A percentile compares a stretch with the other conserved stretches of the same genome.
These are phyloP conservation scores for Podila minutissima DNA, from an alignment of 192 early-diverging fungal species.

Conservation along the genomic window DNA sequence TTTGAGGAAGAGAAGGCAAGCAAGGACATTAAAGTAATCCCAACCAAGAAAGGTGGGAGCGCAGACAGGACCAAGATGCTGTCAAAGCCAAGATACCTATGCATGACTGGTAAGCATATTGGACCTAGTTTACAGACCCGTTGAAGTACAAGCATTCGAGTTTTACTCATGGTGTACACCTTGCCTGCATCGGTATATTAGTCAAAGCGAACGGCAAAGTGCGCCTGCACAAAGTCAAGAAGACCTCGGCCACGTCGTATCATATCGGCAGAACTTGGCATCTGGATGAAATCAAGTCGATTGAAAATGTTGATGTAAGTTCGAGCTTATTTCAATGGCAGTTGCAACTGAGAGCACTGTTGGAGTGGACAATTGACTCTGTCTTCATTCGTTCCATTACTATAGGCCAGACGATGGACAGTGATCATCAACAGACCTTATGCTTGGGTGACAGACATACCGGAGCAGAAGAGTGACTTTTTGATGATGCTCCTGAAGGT, in stretches of 20 bases:
- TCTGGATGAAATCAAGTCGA: slow-evolving; percentile 60
- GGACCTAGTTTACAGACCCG: too few species aligned
- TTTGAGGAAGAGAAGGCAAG: slow-evolving; percentile 57
- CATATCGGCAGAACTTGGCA: slow-evolving; percentile 65
- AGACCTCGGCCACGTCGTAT: slow-evolving; percentile 58
- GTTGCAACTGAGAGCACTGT: background rate
- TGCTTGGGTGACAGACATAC: slow-evolving; percentile 59
- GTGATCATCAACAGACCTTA: slow-evolving; percentile 62
- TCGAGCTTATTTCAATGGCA: background rate
- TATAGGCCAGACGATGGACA: slow-evolving; percentile 56
- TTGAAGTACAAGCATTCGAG: too few species aligned
- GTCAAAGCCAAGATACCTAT: slow-evolving; percentile 63
- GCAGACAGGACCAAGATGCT: slow-evolving; percentile 49
- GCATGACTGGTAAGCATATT: slow-evolving; percentile 55
- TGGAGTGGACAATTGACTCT: too few species aligned
- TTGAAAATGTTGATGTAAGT: slow-evolving; percentile 64
- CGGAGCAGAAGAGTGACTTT: slow-evolving; percentile 60
- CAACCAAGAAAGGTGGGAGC: slow-evolving; percentile 23
- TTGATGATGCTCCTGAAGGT: slow-evolving; percentile 55
- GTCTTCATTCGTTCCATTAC: background rate
- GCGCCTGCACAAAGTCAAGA: slow-evolving; percentile 63
- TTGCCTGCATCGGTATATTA: background rate
- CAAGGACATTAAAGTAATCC: slow-evolving; percentile 34
- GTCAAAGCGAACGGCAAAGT: slow-evolving; percentile 54
- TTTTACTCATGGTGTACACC: background rate